These are phyloP conservation scores for Penicillium sp. DNA, from an alignment of 2,329 filamentous ascomycete species.

Conservation along the genomic window DNA sequence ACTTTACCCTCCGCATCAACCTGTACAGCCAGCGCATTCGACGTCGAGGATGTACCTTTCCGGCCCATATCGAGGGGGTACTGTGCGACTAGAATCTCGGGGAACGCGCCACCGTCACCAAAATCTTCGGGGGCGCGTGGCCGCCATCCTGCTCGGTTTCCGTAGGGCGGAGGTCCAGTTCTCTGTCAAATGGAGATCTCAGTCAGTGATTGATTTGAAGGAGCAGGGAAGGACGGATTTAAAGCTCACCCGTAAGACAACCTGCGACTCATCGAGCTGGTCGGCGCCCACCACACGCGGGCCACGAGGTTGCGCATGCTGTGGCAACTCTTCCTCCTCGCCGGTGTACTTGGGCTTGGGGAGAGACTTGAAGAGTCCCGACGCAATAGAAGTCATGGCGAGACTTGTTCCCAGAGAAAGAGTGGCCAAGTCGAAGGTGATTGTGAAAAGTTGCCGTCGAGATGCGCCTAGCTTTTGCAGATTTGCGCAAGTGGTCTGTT, in stretches of 20 bases:
- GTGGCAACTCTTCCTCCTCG: constrained; percentile 78
- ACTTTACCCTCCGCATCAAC: constrained; percentile 91
- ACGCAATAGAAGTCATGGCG: constrained; percentile 66
- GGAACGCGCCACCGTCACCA: constrained; percentile 93
- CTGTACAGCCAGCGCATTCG: constrained; percentile 88
- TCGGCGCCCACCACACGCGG: constrained; percentile 78
- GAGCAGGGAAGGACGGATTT: not conserved
- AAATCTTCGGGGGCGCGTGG: constrained; percentile 88
- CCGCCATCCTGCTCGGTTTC: constrained; percentile 85
- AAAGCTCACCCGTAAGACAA: constrained; percentile 70
- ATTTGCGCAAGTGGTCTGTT: constrained; percentile 16
- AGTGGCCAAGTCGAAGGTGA: constrained; percentile 19
- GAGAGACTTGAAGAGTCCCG: constrained; percentile 74
- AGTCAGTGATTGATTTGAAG: too few species aligned
- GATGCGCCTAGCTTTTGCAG: constrained; percentile 25
- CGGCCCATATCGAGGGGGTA: constrained; percentile 95
- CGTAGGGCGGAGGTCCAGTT: constrained; percentile 83
- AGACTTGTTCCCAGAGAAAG: constrained; percentile 16
- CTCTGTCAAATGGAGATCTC: constrained; percentile 44
- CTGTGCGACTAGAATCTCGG: constrained; percentile 89
- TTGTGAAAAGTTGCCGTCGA: constrained; percentile 19
- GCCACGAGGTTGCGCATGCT: constrained; percentile 72
- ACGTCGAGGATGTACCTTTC: constrained; percentile 67
- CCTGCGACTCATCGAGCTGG: constrained; percentile 80
- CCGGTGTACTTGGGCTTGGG: constrained; percentile 90